A percentile compares a stretch with the other conserved stretches of the same genome.
Evolutionary conservation across 345 rosid species (phyloP).

Genomic region (Lenwebbia sp.): DNA sequence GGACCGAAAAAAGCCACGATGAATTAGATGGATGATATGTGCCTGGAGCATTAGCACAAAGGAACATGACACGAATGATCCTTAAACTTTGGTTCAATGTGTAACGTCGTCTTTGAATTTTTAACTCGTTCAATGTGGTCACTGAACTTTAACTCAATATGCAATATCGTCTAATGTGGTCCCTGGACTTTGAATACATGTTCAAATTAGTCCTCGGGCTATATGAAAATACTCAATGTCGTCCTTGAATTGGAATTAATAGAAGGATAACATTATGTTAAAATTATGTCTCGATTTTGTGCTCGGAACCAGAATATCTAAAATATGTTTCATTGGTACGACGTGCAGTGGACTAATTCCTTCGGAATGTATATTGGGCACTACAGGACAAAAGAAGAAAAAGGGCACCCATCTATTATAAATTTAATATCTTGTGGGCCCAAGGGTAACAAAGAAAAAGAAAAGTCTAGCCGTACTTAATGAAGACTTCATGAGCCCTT

Average conservation of each 20-base stretch:
- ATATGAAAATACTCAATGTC: not conserved
- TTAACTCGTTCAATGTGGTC: not conserved
- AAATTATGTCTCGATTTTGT: too few species aligned
- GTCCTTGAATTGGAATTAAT: rapidly evolving
- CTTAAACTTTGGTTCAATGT: not conserved
- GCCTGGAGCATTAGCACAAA: not conserved
- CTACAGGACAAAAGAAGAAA: too few species aligned
- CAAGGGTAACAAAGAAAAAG: too few species aligned
- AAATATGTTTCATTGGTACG: too few species aligned
- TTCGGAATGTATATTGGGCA: too few species aligned
- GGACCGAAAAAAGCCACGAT: not conserved
- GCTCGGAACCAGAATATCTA: too few species aligned
- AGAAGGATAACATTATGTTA: not conserved
- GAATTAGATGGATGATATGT: not conserved
- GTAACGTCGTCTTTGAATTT: rapidly evolving
- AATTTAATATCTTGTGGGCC: too few species aligned
- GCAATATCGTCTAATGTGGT: not conserved
- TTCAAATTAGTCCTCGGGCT: too few species aligned
- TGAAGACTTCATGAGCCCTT: too few species aligned
- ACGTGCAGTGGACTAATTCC: too few species aligned
- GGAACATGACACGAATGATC: rapidly evolving
- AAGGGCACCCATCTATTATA: too few species aligned
- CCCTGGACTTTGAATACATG: not conserved
- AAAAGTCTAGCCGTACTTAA: too few species aligned
- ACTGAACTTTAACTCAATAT: not conserved